Conservation (phyloP, 1,284 basidiomycete genomes). For the Puccinia polysora region DNA sequence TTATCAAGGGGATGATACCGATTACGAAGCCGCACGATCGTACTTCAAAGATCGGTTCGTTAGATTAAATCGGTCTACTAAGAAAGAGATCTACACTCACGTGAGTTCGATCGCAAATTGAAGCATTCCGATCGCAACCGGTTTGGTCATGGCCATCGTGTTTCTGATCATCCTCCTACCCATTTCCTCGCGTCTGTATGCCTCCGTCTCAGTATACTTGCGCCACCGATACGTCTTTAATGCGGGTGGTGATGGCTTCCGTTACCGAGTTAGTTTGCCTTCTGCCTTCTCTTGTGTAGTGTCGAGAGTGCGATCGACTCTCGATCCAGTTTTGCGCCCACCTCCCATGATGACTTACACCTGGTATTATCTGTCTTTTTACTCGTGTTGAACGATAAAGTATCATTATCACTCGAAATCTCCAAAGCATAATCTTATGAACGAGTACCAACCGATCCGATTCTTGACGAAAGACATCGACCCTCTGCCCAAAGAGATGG, state of each 20-base stretch:
- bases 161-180: not conserved
- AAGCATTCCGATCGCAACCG: not conserved
- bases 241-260: slow-evolving; percentile 87
- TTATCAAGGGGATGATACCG: slow-evolving; percentile 55
- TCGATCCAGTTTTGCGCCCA: too few species aligned
- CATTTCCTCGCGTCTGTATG: not conserved
- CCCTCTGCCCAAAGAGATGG: too few species aligned
- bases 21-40: slow-evolving; percentile 70
- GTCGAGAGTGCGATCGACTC: not conserved
- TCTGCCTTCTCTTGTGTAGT: not conserved
- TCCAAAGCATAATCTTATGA: slow-evolving; percentile 41
- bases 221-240: slow-evolving; percentile 84
- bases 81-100: slow-evolving; percentile 74
- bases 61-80: slow-evolving; percentile 71
- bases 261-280: slow-evolving; percentile 54
- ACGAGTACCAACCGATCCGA: not conserved
- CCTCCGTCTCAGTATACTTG: slow-evolving; percentile 68
- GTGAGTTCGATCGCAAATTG: not conserved
- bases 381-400: not conserved
- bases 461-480: too few species aligned
- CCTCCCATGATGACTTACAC: too few species aligned
- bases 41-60: slow-evolving; percentile 87
- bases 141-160: too few species aligned
- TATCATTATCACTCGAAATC: slow-evolving; percentile 44
- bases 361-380: not conserved